phyloP scores from a whole-genome alignment of 306 rosid species.

The Casuarina glauca region DNA sequence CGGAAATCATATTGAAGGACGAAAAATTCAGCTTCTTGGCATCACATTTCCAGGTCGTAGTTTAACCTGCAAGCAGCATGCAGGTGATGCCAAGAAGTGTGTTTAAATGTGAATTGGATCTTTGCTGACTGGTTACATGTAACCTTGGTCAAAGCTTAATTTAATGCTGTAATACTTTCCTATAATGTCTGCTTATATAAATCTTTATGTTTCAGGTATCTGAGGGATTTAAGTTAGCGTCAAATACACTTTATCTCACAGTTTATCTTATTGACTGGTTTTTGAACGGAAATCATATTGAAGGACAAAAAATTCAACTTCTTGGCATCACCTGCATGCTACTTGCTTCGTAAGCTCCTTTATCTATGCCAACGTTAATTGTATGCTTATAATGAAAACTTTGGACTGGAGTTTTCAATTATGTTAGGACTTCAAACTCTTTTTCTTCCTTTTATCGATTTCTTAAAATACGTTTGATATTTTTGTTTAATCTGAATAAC shows the following conservation, averaged over 20 bases:
- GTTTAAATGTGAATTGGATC: no score
- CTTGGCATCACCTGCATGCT: constrained; percentile 96
- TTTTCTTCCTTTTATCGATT: background rate
- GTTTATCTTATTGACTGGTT: constrained; percentile 81
- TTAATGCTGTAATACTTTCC: no score
- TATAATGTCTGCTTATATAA: constrained; percentile 3
- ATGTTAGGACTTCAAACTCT: background rate
- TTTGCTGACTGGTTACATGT: no score
- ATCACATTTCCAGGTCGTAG: constrained; percentile 34
- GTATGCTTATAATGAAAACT: background rate
- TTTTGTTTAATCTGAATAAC: background rate
- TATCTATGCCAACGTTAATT: constrained; percentile 24
- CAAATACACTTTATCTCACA: constrained; percentile 83
- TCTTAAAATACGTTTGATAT: background rate
- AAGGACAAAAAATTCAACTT: constrained; percentile 79
- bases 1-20: constrained; percentile 65
- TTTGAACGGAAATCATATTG: constrained; percentile 69
- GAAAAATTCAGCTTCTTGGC: constrained; percentile 83
- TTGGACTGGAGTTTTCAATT: constrained; percentile 5
- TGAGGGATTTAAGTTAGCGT: constrained; percentile 73
- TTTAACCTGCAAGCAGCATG: no score
- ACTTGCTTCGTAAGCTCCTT: constrained; percentile 81
- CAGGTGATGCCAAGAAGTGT: no score
- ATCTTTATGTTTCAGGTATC: constrained; percentile 64
- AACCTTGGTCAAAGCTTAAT: no score